Evolutionary conservation across 805 yeast species (phyloP).

Genomic region (Wickerhamomyces chaumierensis): DNA sequence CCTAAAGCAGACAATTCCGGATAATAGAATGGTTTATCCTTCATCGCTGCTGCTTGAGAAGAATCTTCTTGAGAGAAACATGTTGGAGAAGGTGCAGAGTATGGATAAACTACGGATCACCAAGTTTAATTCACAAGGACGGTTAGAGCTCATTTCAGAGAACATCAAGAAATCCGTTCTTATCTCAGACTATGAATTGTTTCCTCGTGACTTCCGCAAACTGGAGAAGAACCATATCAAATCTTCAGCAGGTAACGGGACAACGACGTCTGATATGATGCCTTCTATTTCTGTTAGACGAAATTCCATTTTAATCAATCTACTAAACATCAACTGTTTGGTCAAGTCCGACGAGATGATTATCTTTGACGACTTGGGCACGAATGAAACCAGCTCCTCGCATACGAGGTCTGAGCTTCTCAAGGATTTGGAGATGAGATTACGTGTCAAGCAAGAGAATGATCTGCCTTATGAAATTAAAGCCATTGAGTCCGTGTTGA

Average conservation of each 20-base stretch:
- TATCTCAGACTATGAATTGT: slow-evolving; percentile 60
- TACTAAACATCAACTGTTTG: slow-evolving; percentile 72
- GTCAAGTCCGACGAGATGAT: slow-evolving; percentile 61
- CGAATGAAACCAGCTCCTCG: slow-evolving; percentile 23
- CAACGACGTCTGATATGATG: slow-evolving; percentile 51
- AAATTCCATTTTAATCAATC: slow-evolving; percentile 58
- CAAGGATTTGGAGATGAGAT: slow-evolving; percentile 66
- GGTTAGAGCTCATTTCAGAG: slow-evolving; percentile 55
- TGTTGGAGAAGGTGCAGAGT: background rate
- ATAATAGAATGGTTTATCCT: background rate
- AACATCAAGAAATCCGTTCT: slow-evolving; percentile 67
- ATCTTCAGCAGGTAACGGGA: background rate
- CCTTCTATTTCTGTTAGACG: slow-evolving; percentile 73
- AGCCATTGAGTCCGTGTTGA: slow-evolving; percentile 80
- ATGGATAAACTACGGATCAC: slow-evolving; percentile 26
- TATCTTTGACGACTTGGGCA: slow-evolving; percentile 61
- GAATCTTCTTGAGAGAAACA: background rate
- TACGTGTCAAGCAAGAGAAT: slow-evolving; percentile 24
- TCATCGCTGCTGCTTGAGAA: background rate
- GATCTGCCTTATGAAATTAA: slow-evolving; percentile 79
- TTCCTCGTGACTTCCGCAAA: slow-evolving; percentile 85
- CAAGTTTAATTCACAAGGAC: slow-evolving; percentile 60
- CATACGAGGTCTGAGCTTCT: slow-evolving; percentile 64
- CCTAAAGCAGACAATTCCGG: background rate
- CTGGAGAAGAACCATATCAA: slow-evolving; percentile 43